A percentile compares a stretch with the other conserved stretches of the same genome.
Conservation (phyloP, 2,329 filamentous ascomycete genomes). For the Seiridium unicorne region DNA sequence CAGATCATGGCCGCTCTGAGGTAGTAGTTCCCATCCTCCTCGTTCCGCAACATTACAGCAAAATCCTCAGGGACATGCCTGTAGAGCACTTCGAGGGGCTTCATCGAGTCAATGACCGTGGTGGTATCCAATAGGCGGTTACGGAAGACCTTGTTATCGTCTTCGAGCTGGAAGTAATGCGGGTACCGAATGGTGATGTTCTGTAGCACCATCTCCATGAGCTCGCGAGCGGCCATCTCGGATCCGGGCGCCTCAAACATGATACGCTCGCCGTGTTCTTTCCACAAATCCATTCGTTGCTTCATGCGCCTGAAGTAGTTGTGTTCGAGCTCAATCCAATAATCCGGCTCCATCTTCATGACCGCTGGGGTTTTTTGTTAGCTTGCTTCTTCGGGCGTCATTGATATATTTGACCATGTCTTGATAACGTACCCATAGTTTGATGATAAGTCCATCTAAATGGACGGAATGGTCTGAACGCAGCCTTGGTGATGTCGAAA, state of each 20-base stretch:
- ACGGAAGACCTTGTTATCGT: slow-evolving; percentile 55
- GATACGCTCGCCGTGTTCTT: slow-evolving; percentile 60
- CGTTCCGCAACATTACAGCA: slow-evolving; percentile 70
- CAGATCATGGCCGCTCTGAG: slow-evolving; percentile 77
- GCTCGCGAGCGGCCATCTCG: slow-evolving; percentile 77
- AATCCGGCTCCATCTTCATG: slow-evolving; percentile 75
- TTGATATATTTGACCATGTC: not conserved
- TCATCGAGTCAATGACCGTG: slow-evolving; percentile 58
- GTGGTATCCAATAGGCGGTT: slow-evolving; percentile 67
- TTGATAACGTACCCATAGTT: slow-evolving; percentile 72
- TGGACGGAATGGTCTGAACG: slow-evolving; percentile 74
- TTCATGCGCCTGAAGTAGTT: slow-evolving; percentile 67
- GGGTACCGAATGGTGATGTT: slow-evolving; percentile 80
- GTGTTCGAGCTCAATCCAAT: slow-evolving; percentile 85
- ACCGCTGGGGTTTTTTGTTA: slow-evolving; percentile 52
- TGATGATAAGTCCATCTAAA: slow-evolving; percentile 86
- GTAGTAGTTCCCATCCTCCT: slow-evolving; percentile 68
- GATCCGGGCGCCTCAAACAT: slow-evolving; percentile 70
- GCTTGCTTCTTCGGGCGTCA: not conserved
- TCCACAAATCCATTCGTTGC: slow-evolving; percentile 65
- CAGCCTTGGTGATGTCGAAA: slow-evolving; percentile 68
- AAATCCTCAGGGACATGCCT: slow-evolving; percentile 85
- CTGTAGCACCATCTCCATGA: slow-evolving; percentile 84
- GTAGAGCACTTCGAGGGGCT: slow-evolving; percentile 69
- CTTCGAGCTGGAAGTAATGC: slow-evolving; percentile 63